Evolutionary conservation across 1,139 yeast species (phyloP).

Genomic region (Meyerozyma elateridarum): DNA sequence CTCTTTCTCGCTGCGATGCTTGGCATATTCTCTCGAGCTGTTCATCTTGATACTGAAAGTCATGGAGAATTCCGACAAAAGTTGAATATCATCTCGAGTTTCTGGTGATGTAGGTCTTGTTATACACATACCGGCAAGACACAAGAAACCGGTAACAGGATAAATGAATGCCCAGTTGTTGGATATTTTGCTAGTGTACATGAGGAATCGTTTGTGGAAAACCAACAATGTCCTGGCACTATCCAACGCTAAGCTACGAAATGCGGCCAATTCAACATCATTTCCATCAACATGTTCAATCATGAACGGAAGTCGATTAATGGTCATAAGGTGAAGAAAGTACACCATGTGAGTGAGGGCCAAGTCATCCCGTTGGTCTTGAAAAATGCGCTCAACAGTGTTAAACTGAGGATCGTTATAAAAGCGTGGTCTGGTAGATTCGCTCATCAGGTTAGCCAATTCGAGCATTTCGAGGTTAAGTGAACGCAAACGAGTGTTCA

Average conservation of each 20-base stretch:
- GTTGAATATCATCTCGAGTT: constrained; percentile 23
- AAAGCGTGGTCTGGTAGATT: constrained; percentile 9
- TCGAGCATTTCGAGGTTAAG: constrained; percentile 10
- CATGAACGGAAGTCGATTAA: constrained; percentile 31
- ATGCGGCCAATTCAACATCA: constrained; percentile 15
- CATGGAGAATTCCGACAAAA: constrained; percentile 28
- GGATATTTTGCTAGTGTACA: constrained; percentile 18
- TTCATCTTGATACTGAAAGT: no score
- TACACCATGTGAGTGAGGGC: constrained; percentile 24
- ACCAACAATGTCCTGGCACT: constrained; percentile 34
- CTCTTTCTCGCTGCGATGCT: constrained; percentile 16
- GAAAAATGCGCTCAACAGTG: no score
- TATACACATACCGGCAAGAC: constrained; percentile 26
- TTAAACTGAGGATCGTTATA: constrained; percentile 17
- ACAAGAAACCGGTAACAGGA: constrained; percentile 33
- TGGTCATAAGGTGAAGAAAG: constrained; percentile 32
- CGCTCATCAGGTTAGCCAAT: constrained; percentile 6
- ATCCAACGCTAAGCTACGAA: constrained; percentile 25
- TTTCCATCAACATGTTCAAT: constrained; percentile 11
- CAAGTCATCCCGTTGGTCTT: constrained; percentile 15
- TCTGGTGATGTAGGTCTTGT: constrained; percentile 28
- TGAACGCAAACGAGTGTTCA: constrained; percentile 7
- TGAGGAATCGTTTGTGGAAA: constrained; percentile 14
- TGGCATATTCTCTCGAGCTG: constrained; percentile 6
- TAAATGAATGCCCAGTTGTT: constrained; percentile 31